Evolutionary conservation across 306 rosid species (phyloP), one percentile per base, ranked within the genome.

Genomic region (Lathyrus sativus): DNA sequence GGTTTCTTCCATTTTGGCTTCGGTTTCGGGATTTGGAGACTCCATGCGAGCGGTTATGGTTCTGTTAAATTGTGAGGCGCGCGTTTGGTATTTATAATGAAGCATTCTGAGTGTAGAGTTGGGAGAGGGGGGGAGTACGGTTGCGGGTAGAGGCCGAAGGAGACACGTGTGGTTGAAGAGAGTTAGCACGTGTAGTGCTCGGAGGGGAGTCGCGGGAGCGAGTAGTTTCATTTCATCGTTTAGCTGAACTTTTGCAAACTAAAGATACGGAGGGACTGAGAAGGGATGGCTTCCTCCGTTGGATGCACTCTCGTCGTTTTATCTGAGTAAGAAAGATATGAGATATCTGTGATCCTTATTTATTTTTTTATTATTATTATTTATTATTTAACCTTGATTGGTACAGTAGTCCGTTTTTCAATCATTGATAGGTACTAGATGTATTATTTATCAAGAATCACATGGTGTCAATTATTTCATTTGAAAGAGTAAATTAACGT

Each of bases 1-100:
- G 38, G n/a, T 60, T 68, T 70, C 55, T n/a, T n/a, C 85, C 91
- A 81, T 88, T 46, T 50, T 60, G 5, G 74, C 31, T 50, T 67
- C 55, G 38, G n/a, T 60, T 68, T 70, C 55, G 44, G 6, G 19
- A 7, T n/a, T 22, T 29, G 41, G n/a, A 7, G 4, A 11, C 13
- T 45, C 7, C 4, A 3, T 38, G 64, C 39, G 78, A 53, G 35
- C 2, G 28, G 26, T 19, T 19, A 44, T 29, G 13, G 81, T 24
- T 24, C 24, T 57, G 17, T 26, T 59, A 35, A 10, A 1, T 59
- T 35, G 39, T 1, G 74, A 2, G 4, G 18, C 22, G 17, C 4
- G 67, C 22, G 68, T 35, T 54, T 31, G 41, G 73, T 35, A 43
- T 62, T 72, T 83, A 70, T 58, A 67, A 11, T 5, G 4, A 24